Evolutionary conservation across 768 basidiomycete species (phyloP), one percentile per base, ranked within the genome.

Genomic region (Flagelloscypha sp.): DNA sequence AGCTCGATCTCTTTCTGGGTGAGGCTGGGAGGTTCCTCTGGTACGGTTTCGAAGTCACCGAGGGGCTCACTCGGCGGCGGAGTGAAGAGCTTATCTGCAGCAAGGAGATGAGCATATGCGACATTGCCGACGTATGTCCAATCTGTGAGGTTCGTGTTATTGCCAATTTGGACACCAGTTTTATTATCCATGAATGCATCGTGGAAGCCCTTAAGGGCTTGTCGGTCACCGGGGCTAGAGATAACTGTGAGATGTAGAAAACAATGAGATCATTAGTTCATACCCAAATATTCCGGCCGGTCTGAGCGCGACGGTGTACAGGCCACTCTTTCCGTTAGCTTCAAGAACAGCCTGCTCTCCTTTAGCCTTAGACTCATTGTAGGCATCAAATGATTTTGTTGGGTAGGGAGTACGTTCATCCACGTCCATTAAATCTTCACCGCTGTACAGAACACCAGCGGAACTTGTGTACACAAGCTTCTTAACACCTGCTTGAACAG

Each of bases 71-170:
- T 59, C 1, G 72, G 65, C 16, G 72, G 62, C 0, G 70, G 63
- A 9, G 68, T 61, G 32, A 65, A 68, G 27, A 99, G 76, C 52
- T 79, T 85, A 66, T 97, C 93, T 15, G 86, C 83, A 8, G 95
- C 95, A 34, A 98, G 74, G 10, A 99, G 63, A 55, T 99, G 95
- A 3, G 92, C 93, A 48, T 84, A 75, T 1, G 92, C 94, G 42
- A 94, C 81, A 55, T 99, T 99, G 36, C 79, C 89, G 48, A 98
- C 89, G 52, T 97, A 97, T 5, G 93, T 95, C 76, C 84, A 92
- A 58, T 98, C 95, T 50, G 87, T 90, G 3, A 98, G 60, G 55
- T 98, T 98, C 44, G 72, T 78, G 60, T 97, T 95, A 61, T 84
- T 69, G 24, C 95, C 95, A 45, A 99, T 79, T 58, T 97, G 93